phyloP scores from a whole-genome alignment of 176 grass and related monocot species.

The Oryza punctata region DNA sequence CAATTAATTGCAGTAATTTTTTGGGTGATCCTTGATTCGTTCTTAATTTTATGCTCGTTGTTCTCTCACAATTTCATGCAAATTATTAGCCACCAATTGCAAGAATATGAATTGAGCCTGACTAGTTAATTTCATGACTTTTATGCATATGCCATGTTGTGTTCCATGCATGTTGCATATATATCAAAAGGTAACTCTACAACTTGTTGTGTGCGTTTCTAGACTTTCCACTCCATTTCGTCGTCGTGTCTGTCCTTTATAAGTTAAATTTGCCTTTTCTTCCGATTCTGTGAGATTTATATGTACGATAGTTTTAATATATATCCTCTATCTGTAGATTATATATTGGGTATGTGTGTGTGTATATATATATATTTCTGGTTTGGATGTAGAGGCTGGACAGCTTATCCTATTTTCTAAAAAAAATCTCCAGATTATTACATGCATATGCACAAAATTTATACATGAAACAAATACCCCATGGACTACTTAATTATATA shows the following conservation, averaged over 20 bases:
- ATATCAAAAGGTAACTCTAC: not conserved
- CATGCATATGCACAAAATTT: not conserved
- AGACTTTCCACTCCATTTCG: not conserved
- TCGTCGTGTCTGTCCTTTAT: not conserved
- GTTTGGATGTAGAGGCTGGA: too few relatives aligned
- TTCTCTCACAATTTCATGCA: not conserved
- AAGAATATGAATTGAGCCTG: not conserved
- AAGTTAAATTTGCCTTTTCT: not conserved
- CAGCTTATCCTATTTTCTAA: too few relatives aligned
- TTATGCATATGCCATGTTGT: not conserved
- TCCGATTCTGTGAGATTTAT: not conserved
- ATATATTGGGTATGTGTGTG: too few relatives aligned
- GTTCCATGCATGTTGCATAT: not conserved
- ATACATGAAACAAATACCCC: not conserved
- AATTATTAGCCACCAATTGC: not conserved
- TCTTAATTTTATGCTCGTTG: slow-evolving; percentile 25
- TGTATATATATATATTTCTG: too few relatives aligned
- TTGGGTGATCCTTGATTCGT: slow-evolving; percentile 1
- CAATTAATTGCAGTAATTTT: not conserved
- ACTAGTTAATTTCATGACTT: not conserved
- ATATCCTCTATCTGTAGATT: too few relatives aligned
- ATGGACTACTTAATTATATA: not conserved
- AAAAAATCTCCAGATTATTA: too few relatives aligned
- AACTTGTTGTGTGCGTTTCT: not conserved
- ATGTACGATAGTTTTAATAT: too few relatives aligned